A percentile compares a stretch with the other conserved stretches of the same genome.
phyloP scores from a whole-genome alignment of 2,329 filamentous ascomycete species.

The Hypoxylon sp. region DNA sequence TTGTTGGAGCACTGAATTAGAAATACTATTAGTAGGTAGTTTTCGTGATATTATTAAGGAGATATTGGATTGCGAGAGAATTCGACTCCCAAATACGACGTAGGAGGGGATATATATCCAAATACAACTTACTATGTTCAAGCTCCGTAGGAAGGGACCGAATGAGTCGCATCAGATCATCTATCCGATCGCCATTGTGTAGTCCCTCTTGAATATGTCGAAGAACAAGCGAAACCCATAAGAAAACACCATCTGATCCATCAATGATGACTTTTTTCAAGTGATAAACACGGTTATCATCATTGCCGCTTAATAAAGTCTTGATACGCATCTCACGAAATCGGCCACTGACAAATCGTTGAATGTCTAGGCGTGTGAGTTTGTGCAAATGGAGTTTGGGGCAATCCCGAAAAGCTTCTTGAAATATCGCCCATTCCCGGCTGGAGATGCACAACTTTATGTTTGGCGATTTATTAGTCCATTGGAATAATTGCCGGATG shows the following conservation, averaged over 20 bases:
- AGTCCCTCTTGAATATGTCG: slow-evolving; percentile 31
- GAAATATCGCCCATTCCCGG: slow-evolving; percentile 38
- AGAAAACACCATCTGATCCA: slow-evolving; percentile 40
- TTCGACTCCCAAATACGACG: too few species aligned
- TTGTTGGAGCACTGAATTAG: slow-evolving; percentile 21
- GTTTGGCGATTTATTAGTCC: slow-evolving; percentile 20
- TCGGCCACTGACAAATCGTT: slow-evolving; percentile 12
- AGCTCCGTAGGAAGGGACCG: slow-evolving; percentile 35
- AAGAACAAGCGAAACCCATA: slow-evolving; percentile 42
- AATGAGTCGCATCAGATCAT: slow-evolving; percentile 22
- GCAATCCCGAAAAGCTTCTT: slow-evolving; percentile 21
- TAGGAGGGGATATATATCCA: too few species aligned
- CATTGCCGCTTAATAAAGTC: background rate
- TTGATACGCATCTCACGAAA: slow-evolving; percentile 24
- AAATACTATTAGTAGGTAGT: background rate
- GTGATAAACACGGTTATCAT: background rate
- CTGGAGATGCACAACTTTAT: slow-evolving; percentile 42
- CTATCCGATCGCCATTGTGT: slow-evolving; percentile 24
- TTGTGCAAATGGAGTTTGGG: slow-evolving; percentile 37
- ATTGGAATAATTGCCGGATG: slow-evolving; percentile 26
- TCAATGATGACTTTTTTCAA: slow-evolving; percentile 12
- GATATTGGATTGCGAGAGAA: background rate
- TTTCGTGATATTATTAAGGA: background rate
- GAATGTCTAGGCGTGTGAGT: slow-evolving; percentile 33
- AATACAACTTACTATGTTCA: slow-evolving; percentile 24